These are phyloP conservation scores for Boletus vermiculosoides DNA, from an alignment of 768 basidiomycete species.

Conservation along the genomic window DNA sequence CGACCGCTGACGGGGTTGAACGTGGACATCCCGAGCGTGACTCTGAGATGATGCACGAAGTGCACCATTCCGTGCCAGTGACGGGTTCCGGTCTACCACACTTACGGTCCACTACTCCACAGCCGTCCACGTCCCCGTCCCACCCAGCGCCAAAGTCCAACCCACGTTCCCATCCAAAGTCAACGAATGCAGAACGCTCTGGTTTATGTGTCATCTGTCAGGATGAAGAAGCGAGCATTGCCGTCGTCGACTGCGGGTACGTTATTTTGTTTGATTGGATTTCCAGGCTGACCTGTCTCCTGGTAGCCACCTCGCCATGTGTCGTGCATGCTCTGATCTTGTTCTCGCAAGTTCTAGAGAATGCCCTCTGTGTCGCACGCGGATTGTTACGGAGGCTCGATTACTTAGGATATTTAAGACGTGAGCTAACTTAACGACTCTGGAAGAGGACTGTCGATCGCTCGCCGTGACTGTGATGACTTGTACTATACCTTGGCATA, in stretches of 20 bases:
- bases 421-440: slow-evolving; percentile 18
- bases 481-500: neutral
- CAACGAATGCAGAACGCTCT: slow-evolving; percentile 48
- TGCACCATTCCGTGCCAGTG: neutral
- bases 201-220: slow-evolving; percentile 92
- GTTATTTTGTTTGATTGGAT: slow-evolving; percentile 27
- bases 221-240: slow-evolving; percentile 92
- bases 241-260: slow-evolving; percentile 92
- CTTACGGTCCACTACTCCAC: slow-evolving; percentile 9
- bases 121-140: slow-evolving; percentile 25
- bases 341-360: slow-evolving; percentile 78
- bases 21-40: neutral
- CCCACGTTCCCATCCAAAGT: slow-evolving; percentile 27
- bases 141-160: slow-evolving; percentile 31
- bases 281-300: neutral
- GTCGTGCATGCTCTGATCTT: slow-evolving; percentile 72
- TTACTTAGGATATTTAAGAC: slow-evolving; percentile 74
- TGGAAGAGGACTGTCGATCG: neutral
- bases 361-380: slow-evolving; percentile 87
- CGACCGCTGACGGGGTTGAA: neutral
- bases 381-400: slow-evolving; percentile 81
- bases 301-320: slow-evolving; percentile 76
- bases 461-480: neutral
- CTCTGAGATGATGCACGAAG: slow-evolving; percentile 6
- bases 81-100: neutral